Conservation (phyloP, 345 rosid genomes). For the Limnanthes douglasii region DNA sequence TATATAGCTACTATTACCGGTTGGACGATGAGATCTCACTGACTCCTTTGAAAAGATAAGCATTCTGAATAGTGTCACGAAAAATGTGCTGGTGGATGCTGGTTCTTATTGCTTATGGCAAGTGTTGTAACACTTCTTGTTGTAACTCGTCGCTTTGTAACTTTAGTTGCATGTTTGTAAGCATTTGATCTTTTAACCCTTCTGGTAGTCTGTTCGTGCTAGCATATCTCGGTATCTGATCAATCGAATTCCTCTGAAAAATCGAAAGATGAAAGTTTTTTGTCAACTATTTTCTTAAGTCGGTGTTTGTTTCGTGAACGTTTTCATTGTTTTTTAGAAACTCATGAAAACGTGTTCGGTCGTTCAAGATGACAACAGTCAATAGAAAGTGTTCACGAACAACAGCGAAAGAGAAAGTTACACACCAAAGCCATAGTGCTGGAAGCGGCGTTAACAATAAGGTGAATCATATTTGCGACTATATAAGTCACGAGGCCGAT, state of each 20-base stretch:
- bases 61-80: conserved; percentile 22
- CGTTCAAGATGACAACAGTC: too few species aligned
- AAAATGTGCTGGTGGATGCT: conserved; percentile 59
- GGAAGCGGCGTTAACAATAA: conserved; percentile 35
- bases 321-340: too few species aligned
- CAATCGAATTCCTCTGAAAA: conserved; percentile 47
- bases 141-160: conserved; percentile 53
- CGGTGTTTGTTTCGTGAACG: too few species aligned
- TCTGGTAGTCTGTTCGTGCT: conserved; percentile 56
- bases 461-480: conserved; percentile 69
- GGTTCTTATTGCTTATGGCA: conserved; percentile 58
- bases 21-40: conserved; percentile 44
- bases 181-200: conserved; percentile 56
- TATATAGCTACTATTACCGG: conserved; percentile 28
- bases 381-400: too few species aligned
- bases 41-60: conserved; percentile 46
- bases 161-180: conserved; percentile 56
- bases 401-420: background rate
- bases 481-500: conserved; percentile 53
- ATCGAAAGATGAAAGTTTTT: too few species aligned
- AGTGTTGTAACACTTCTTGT: conserved; percentile 44
- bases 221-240: conserved; percentile 41
- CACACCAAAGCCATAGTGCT: conserved; percentile 39
- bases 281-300: too few species aligned
- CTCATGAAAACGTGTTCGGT: too few species aligned